A percentile compares a stretch with the other conserved stretches of the same genome.
phyloP scores from a whole-genome alignment of 176 grass and related monocot species.

The Aegilops speltoides region DNA sequence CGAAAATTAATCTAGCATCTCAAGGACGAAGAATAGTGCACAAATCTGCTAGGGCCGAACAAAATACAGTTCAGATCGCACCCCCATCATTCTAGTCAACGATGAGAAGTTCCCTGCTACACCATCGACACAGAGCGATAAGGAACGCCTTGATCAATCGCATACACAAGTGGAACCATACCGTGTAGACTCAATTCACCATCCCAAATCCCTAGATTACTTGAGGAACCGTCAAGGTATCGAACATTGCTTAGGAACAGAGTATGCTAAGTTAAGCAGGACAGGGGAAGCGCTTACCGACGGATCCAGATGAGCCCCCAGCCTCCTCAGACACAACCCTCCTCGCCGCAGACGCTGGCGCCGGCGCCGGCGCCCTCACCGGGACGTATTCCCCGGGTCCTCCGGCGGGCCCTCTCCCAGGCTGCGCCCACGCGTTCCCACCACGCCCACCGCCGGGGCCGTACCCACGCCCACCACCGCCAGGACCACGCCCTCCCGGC shows the following conservation, averaged over 20 bases:
- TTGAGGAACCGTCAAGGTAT: background rate
- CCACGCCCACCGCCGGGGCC: slow-evolving; percentile 22
- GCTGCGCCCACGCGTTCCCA: slow-evolving; percentile 25
- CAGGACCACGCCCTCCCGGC: background rate
- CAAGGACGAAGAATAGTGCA: background rate
- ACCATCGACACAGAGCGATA: background rate
- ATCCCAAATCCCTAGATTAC: background rate
- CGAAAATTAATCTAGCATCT: background rate
- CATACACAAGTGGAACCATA: background rate
- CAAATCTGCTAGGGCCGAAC: background rate
- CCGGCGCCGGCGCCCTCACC: background rate
- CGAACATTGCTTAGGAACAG: background rate
- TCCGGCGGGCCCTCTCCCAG: slow-evolving; percentile 25
- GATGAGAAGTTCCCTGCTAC: background rate
- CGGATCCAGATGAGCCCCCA: slow-evolving; percentile 20
- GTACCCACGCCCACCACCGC: background rate
- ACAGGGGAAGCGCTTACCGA: slow-evolving; percentile 22
- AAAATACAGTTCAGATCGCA: background rate
- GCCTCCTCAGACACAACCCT: background rate
- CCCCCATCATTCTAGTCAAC: background rate
- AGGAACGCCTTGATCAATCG: background rate
- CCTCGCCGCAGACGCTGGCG: background rate
- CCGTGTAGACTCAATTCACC: background rate
- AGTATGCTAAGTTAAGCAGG: background rate
- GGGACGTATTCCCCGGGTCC: background rate